Percentiles rank a stretch among this genome's conserved stretches.
These are phyloP conservation scores for Saururus chinensis DNA, from an alignment of 164 flowering plant genomes.

Conservation along the genomic window DNA sequence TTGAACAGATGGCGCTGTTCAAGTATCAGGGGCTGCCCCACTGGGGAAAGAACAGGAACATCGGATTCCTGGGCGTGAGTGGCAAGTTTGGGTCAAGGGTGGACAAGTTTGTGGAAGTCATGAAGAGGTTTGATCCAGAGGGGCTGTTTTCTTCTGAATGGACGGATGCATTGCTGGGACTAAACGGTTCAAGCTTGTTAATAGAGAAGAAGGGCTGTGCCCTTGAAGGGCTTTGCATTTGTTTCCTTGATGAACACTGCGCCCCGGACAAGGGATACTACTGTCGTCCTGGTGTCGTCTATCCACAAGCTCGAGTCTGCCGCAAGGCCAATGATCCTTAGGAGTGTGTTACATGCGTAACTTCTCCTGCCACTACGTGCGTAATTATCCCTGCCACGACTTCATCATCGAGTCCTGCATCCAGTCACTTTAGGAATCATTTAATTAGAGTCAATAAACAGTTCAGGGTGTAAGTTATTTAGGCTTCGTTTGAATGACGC, in stretches of 20 bases:
- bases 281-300: slow-evolving; percentile 7
- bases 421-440: too few species aligned
- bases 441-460: too few species aligned
- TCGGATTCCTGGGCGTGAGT: slow-evolving; percentile 3
- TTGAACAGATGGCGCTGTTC: slow-evolving; percentile 10
- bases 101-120: slow-evolving; percentile 4
- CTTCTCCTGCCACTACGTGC: too few species aligned
- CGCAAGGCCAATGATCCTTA: slow-evolving; percentile 1
- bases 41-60: slow-evolving; percentile 12
- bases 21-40: slow-evolving; percentile 10
- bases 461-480: too few species aligned
- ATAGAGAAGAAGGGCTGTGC: slow-evolving; percentile 5
- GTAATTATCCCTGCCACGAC: too few species aligned
- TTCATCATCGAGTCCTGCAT: too few species aligned
- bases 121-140: slow-evolving; percentile 7
- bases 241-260: slow-evolving; percentile 8
- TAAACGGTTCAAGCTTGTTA: not conserved
- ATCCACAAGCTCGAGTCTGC: slow-evolving; percentile 4
- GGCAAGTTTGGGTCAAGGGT: not conserved
- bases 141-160: slow-evolving; percentile 8
- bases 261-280: slow-evolving; percentile 5
- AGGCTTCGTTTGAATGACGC: too few species aligned
- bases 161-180: slow-evolving; percentile 5
- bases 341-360: too few species aligned
- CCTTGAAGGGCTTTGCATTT: slow-evolving; percentile 7